Base-by-base conservation (phyloP, 129 eudicot species). In the Calendula officinalis region DNA sequence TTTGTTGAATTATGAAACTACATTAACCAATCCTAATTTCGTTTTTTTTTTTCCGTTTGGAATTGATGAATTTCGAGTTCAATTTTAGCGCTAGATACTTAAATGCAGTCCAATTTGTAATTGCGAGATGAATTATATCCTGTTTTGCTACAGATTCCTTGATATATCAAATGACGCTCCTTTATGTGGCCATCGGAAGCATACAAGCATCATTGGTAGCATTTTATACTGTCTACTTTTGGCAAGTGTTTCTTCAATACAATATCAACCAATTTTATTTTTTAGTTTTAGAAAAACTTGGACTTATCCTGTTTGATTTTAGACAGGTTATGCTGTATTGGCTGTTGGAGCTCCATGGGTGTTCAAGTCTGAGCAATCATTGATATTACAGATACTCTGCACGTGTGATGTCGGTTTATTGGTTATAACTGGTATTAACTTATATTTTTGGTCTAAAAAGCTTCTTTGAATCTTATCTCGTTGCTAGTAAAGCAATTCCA, bases 101-200 rank as follows among this genome's bases (percentile, higher is more conserved):
- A 22, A 22, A 22, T 22, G 30, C 30, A 22, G 30, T 22, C 30
- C 30, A 22, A 22, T 22, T 22, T 22, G 2, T 22, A 22, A 22
- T 22, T 2, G 30, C 2, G 30, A 22, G 49, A 74, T 68, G 67
- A 37, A 11, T 14, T n/a, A 41, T n/a, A 15, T 50, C 56, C 38
- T 68, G n/a, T 61, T 67, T 49, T 71, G 30, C 8, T 50, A 56
- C 71, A 92, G 99, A 76, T 94, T 94, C 64, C 86, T 94, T 53
- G 99, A 94, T 80, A 70, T 89, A 79, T 81, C 86, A 66, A 86
- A 88, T 49, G 99, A 94, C 52, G 95, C 97, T 54, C 99, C 99
- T 58, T 76, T 84, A 63, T 81, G 71, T 84, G 96, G 91, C 16
- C 86, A 89, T 40, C 81, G 95, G 81, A 89, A 82, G 81, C 88